Conservation (phyloP, 2,329 filamentous ascomycete species). For the Talaromyces sp. region DNA sequence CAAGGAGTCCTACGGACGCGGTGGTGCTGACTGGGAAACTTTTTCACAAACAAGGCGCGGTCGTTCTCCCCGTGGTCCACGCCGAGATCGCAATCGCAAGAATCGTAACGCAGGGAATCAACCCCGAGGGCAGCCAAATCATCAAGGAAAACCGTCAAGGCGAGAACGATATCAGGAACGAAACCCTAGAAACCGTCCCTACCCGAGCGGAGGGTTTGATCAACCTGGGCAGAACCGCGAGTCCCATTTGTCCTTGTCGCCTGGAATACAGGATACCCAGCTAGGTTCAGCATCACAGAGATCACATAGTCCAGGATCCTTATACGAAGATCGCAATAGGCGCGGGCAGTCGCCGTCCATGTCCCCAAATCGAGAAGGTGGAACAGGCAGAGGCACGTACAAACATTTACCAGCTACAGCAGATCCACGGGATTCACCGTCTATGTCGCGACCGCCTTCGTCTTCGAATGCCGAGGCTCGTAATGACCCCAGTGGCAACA, state of each 20-base stretch:
- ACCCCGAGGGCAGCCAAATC: constrained; percentile 33
- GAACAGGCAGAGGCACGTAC: constrained; percentile 28
- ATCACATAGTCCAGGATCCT: constrained; percentile 25
- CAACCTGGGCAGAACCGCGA: neutral
- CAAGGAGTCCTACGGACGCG: constrained; percentile 26
- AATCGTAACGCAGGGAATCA: constrained; percentile 28
- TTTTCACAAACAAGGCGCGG: constrained; percentile 37
- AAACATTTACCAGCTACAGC: constrained; percentile 26
- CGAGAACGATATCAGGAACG: constrained; percentile 28
- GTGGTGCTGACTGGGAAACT: constrained; percentile 28
- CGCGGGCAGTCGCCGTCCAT: constrained; percentile 30
- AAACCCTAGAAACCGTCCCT: constrained; percentile 21
- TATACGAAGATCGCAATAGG: constrained; percentile 25
- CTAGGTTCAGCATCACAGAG: constrained; percentile 12
- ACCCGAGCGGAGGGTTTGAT: constrained; percentile 27
- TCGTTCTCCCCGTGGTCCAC: constrained; percentile 33
- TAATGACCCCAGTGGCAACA: constrained; percentile 28
- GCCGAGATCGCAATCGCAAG: constrained; percentile 22
- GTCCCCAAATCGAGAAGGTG: constrained; percentile 19
- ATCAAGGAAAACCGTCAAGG: constrained; percentile 31
- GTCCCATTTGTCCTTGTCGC: constrained; percentile 5
- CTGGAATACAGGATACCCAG: constrained; percentile 18
- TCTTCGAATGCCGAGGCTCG: constrained; percentile 30
- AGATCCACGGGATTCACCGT: constrained; percentile 27
- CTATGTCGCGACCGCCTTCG: constrained; percentile 30